Conservation (phyloP, 148 eudicot genomes). For the Polygonum aviculare region DNA sequence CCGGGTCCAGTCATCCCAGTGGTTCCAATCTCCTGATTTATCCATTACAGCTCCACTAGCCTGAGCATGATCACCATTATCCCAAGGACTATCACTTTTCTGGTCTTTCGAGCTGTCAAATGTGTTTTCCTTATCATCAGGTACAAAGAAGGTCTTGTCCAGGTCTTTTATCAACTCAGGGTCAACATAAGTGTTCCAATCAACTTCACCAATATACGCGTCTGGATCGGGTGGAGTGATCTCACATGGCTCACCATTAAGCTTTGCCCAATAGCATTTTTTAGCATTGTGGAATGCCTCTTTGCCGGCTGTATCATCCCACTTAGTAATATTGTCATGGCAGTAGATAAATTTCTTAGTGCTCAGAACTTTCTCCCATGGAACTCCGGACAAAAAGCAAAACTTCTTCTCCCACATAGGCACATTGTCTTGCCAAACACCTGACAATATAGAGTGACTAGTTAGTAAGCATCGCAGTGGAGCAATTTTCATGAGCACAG, state of each 20-base stretch:
- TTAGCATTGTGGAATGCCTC: conserved; percentile 57
- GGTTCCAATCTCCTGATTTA: conserved; percentile 5
- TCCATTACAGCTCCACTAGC: background rate
- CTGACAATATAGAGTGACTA: background rate
- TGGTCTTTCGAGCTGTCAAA: background rate
- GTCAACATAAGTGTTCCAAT: conserved; percentile 65
- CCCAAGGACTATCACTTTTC: conserved; percentile 11
- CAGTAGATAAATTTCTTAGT: conserved; percentile 40
- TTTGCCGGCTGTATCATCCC: conserved; percentile 67
- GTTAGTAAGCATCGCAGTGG: background rate
- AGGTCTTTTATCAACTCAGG: conserved; percentile 31
- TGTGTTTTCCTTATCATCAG: conserved; percentile 30
- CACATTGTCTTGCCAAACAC: conserved; percentile 43
- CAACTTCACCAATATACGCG: conserved; percentile 45
- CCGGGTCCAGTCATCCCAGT: background rate
- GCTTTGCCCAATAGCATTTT: conserved; percentile 41
- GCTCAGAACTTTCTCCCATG: conserved; percentile 59
- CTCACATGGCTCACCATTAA: conserved; percentile 36
- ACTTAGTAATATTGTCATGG: conserved; percentile 32
- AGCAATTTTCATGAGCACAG: background rate
- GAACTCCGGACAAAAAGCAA: conserved; percentile 51
- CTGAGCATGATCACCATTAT: background rate
- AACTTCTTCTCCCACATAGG: conserved; percentile 76
- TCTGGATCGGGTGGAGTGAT: conserved; percentile 43
- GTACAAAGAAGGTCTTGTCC: conserved; percentile 47